These are phyloP conservation scores for Aureobasidium melanogenum DNA, from an alignment of 2,329 filamentous ascomycete species.

Conservation along the genomic window DNA sequence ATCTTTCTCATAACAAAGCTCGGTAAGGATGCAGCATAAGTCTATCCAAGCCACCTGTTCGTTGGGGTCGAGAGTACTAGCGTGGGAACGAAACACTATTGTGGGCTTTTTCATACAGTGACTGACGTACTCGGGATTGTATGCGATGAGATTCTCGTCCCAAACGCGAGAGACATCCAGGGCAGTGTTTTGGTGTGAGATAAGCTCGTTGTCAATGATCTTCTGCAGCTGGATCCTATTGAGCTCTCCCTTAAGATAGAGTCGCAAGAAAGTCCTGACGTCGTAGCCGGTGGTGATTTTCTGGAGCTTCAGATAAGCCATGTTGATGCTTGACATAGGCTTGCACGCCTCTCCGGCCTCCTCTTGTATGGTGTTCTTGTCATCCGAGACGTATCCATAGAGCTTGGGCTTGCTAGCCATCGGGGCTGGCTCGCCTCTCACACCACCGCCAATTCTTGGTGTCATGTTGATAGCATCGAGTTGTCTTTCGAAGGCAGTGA, in stretches of 20 bases:
- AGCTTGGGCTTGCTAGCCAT: not conserved
- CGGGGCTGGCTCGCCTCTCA: not conserved
- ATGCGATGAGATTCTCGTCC: not conserved
- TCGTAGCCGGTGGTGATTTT: not conserved
- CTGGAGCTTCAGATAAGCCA: not conserved
- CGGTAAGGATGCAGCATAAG: not conserved
- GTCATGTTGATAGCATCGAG: not conserved
- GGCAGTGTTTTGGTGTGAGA: not conserved
- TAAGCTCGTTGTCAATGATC: not conserved
- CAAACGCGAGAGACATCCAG: not conserved
- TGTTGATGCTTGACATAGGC: not conserved
- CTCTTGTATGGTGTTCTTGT: not conserved
- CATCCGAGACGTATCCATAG: not conserved
- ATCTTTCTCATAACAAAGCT: not conserved
- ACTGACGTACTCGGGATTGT: not conserved
- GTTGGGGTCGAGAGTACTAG: not conserved
- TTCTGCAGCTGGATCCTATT: not conserved
- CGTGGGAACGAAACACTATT: not conserved
- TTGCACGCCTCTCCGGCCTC: not conserved
- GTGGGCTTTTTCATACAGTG: conserved; percentile 1
- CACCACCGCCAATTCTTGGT: not conserved
- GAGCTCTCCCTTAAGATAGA: not conserved
- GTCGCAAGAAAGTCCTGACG: not conserved
- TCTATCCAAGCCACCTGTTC: not conserved
- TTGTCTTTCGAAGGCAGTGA: conserved; percentile 9